Conservation (phyloP, 129 eudicot species). For the Lactuca sativa region DNA sequence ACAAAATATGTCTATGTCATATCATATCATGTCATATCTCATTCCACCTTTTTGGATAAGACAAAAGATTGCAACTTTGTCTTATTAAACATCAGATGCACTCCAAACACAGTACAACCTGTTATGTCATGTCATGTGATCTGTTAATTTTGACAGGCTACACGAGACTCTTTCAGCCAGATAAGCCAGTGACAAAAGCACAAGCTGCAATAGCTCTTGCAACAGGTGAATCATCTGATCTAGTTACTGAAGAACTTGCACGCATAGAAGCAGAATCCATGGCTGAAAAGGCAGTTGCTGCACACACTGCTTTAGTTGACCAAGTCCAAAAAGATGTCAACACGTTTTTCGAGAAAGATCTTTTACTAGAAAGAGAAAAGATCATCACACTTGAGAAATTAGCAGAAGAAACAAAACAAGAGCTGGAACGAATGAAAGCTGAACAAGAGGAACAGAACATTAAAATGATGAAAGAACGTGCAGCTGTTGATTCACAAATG, state of each 20-base stretch:
- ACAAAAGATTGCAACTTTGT: too few species aligned
- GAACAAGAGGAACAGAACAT: constrained; percentile 74
- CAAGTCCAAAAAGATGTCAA: constrained; percentile 87
- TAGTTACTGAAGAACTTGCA: constrained; percentile 89
- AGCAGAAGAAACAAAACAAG: constrained; percentile 82
- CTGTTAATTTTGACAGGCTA: constrained; percentile 50
- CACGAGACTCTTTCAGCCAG: constrained; percentile 96
- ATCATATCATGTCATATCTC: too few species aligned
- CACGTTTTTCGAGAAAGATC: constrained; percentile 71
- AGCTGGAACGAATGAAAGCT: constrained; percentile 58
- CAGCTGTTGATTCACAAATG: constrained; percentile 90
- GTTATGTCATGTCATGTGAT: too few species aligned
- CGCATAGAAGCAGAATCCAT: constrained; percentile 95
- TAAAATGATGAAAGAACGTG: constrained; percentile 75
- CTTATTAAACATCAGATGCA: too few species aligned
- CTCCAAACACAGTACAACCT: too few species aligned
- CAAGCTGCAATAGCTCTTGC: constrained; percentile 97
- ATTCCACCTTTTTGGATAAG: too few species aligned
- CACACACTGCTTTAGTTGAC: constrained; percentile 82
- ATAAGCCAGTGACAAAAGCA: constrained; percentile 91
- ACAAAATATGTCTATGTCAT: too few species aligned
- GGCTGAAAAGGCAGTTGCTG: constrained; percentile 95
- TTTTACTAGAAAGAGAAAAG: constrained; percentile 69
- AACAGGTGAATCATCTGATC: constrained; percentile 81
- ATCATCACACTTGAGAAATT: constrained; percentile 61